A percentile compares a stretch with the other conserved stretches of the same genome.
phyloP scores from a whole-genome alignment of 805 yeast genomes.

The Ogataea kodamae region DNA sequence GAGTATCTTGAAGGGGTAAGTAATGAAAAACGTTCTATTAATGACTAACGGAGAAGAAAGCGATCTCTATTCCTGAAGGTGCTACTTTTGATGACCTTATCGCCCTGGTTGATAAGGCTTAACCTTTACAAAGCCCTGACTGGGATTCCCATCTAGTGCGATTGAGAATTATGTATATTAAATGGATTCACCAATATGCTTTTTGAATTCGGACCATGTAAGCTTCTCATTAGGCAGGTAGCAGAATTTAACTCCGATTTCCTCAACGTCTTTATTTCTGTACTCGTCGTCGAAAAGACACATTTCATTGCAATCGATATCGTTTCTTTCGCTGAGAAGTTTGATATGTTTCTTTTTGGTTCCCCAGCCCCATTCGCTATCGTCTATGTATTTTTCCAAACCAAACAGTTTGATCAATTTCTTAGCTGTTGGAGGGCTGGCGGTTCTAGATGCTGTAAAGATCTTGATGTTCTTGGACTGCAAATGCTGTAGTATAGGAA shows the following conservation, averaged over 20 bases:
- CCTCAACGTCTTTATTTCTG: slow-evolving; percentile 72
- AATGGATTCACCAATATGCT: slow-evolving; percentile 2
- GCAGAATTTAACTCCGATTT: slow-evolving; percentile 66
- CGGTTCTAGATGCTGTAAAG: slow-evolving; percentile 76
- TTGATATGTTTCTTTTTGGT: slow-evolving; percentile 56
- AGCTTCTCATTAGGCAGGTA: slow-evolving; percentile 57
- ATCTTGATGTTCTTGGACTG: slow-evolving; percentile 45
- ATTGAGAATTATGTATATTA: slow-evolving; percentile 6
- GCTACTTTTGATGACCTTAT: slow-evolving; percentile 45
- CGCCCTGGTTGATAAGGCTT: slow-evolving; percentile 43
- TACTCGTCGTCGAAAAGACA: slow-evolving; percentile 74
- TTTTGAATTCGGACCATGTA: slow-evolving; percentile 46
- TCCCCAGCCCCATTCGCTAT: slow-evolving; percentile 67
- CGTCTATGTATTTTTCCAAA: slow-evolving; percentile 51
- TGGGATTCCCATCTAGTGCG: slow-evolving; percentile 6
- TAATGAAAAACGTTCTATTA: slow-evolving; percentile 19
- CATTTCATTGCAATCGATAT: slow-evolving; percentile 47
- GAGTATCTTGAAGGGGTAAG: slow-evolving; percentile 39
- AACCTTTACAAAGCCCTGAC: slow-evolving; percentile 22
- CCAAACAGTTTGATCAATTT: slow-evolving; percentile 52
- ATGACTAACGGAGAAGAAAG: slow-evolving; percentile 36
- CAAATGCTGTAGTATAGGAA: slow-evolving; percentile 54
- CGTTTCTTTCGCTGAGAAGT: slow-evolving; percentile 44
- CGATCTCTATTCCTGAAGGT: slow-evolving; percentile 42
- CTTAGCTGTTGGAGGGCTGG: slow-evolving; percentile 73